Evolutionary conservation across 2,329 filamentous ascomycete species (phyloP).

Genomic region (Aureobasidium sp.): DNA sequence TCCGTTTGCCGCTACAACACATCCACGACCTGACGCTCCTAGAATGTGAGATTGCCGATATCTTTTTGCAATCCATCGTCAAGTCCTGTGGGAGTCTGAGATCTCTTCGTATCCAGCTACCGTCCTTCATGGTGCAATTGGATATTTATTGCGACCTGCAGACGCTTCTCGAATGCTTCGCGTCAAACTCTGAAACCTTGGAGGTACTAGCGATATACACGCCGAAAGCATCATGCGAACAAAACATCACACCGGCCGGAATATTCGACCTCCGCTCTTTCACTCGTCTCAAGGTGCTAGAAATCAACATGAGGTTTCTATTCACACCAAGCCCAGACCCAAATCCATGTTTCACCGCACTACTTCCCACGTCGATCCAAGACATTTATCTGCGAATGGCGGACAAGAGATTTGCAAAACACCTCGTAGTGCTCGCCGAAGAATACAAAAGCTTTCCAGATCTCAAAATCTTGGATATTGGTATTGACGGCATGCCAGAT

Average conservation of each 20-base stretch:
- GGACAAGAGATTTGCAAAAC: not conserved
- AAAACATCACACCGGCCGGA: not conserved
- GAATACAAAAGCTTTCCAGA: not conserved
- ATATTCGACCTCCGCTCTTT: not conserved
- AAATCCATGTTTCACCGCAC: not conserved
- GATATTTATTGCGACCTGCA: not conserved
- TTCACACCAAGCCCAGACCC: not conserved
- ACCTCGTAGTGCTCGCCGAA: not conserved
- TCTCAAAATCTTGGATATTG: not conserved
- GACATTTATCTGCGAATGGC: not conserved
- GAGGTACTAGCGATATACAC: not conserved
- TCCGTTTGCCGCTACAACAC: not conserved
- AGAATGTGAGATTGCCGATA: not conserved
- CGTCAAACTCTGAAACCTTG: not conserved
- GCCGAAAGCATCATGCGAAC: not conserved
- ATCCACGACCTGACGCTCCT: not conserved
- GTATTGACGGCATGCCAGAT: not conserved
- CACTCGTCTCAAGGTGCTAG: not conserved
- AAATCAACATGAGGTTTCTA: not conserved
- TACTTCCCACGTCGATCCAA: not conserved
- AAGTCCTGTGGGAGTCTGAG: not conserved
- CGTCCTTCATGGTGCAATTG: not conserved
- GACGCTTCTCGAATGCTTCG: not conserved
- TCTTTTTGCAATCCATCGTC: not conserved
- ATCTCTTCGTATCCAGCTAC: not conserved